Conservation (phyloP, 768 basidiomycete genomes). For the Naganishia vaughanmartiniae region DNA sequence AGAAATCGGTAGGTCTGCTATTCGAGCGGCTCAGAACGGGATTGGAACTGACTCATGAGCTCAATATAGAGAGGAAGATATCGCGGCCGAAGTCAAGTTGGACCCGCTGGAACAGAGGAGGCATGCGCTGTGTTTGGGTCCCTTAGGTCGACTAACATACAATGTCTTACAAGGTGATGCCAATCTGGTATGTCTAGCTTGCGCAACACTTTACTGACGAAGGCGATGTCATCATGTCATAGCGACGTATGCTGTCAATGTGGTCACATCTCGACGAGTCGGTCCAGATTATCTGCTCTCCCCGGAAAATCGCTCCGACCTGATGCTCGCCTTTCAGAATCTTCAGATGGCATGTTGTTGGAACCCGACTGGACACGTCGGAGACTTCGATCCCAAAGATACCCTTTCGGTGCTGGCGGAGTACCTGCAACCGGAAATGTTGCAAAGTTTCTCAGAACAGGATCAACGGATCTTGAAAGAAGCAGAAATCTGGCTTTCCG, state of each 20-base stretch:
- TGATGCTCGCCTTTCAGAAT: conserved; percentile 41
- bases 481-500: background rate
- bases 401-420: background rate
- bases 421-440: background rate
- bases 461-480: background rate
- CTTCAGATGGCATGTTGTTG: conserved; percentile 45
- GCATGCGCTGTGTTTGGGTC: conserved; percentile 35
- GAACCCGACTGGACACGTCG: conserved; percentile 31
- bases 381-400: background rate
- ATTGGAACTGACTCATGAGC: background rate
- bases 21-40: background rate
- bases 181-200: conserved; percentile 29
- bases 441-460: conserved; percentile 3
- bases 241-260: conserved; percentile 27
- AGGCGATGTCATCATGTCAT: conserved; percentile 16
- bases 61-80: conserved; percentile 35
- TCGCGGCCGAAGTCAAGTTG: conserved; percentile 37
- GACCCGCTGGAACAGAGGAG: conserved; percentile 36
- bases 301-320: conserved; percentile 32
- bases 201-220: conserved; percentile 24
- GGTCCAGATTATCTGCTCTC: conserved; percentile 44
- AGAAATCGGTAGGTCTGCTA: conserved; percentile 38
- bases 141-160: conserved; percentile 40
- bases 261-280: background rate
- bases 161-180: conserved; percentile 41